Evolutionary conservation across 179 eudicot species (phyloP).

Genomic region (Amaranthus tricolor): DNA sequence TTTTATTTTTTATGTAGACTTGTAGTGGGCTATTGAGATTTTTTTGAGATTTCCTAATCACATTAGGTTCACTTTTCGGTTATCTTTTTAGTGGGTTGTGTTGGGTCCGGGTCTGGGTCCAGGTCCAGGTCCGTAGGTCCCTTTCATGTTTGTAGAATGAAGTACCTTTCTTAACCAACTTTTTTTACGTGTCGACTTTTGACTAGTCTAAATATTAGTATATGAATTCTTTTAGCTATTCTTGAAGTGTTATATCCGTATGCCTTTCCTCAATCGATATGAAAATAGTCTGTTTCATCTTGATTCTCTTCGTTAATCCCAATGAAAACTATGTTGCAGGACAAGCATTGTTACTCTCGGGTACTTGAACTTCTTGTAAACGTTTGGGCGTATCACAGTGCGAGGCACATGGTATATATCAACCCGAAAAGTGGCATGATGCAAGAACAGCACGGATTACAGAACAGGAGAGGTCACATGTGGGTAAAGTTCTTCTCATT

Average conservation of each 20-base stretch:
- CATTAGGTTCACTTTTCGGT: too few relatives aligned
- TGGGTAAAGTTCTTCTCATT: conserved; percentile 83
- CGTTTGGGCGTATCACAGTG: conserved; percentile 90
- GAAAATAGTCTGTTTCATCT: background rate
- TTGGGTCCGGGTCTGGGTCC: too few relatives aligned
- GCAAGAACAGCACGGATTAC: conserved; percentile 67
- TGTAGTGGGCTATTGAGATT: too few relatives aligned
- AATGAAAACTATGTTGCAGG: conserved; percentile 44
- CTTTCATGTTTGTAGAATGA: too few relatives aligned
- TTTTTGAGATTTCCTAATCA: too few relatives aligned
- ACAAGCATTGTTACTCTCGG: conserved; percentile 88
- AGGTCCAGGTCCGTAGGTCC: too few relatives aligned
- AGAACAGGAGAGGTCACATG: conserved; percentile 65
- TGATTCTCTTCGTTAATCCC: background rate
- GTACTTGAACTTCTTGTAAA: conserved; percentile 80
- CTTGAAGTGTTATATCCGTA: background rate
- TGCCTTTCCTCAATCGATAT: background rate
- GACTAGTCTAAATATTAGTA: too few relatives aligned
- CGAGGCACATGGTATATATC: conserved; percentile 70
- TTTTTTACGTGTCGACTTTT: too few relatives aligned
- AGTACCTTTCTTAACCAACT: too few relatives aligned
- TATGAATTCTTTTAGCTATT: background rate
- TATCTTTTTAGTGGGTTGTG: too few relatives aligned
- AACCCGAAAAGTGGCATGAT: conserved; percentile 65
- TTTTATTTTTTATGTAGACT: too few relatives aligned